These are phyloP conservation scores for Xanthoparmelia taractica DNA, from an alignment of 495 filamentous ascomycete species.

Conservation along the genomic window DNA sequence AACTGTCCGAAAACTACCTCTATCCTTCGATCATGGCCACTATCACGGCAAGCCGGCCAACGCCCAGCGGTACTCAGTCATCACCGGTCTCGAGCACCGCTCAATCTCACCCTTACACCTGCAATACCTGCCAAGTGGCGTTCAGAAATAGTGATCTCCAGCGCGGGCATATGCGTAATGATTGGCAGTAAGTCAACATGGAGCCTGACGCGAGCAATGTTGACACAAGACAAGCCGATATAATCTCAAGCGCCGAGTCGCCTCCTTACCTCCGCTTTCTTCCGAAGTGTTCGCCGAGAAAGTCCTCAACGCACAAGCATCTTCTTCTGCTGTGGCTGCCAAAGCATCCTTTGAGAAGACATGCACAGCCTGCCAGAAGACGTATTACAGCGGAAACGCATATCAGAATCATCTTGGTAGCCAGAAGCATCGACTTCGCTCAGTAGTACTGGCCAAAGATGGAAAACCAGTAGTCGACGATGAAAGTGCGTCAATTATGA, in stretches of 20 bases:
- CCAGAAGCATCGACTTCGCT: conserved; percentile 76
- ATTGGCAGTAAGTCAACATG: conserved; percentile 95
- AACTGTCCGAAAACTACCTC: not conserved
- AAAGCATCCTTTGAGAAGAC: conserved; percentile 81
- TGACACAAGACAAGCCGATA: conserved; percentile 58
- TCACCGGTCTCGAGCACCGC: conserved; percentile 31
- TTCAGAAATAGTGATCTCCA: conserved; percentile 92
- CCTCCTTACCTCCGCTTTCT: conserved; percentile 81
- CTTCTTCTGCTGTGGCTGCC: conserved; percentile 71
- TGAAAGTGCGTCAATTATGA: conserved; percentile 77
- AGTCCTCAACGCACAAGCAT: conserved; percentile 84
- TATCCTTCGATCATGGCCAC: conserved; percentile 42
- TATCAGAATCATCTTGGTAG: conserved; percentile 88
- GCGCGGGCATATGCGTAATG: conserved; percentile 87
- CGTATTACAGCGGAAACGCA: conserved; percentile 92
- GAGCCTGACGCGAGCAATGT: not conserved
- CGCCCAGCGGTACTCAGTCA: conserved; percentile 31
- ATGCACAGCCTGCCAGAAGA: conserved; percentile 79
- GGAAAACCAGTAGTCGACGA: conserved; percentile 43
- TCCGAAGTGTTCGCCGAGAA: conserved; percentile 95
- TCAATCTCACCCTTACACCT: conserved; percentile 80
- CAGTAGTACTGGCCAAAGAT: conserved; percentile 40
- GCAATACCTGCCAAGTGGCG: conserved; percentile 95
- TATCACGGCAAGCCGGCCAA: conserved; percentile 32
- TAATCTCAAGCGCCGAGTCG: conserved; percentile 93